These are phyloP conservation scores for Boletus sp. DNA, from an alignment of 768 basidiomycete genomes.

Conservation along the genomic window DNA sequence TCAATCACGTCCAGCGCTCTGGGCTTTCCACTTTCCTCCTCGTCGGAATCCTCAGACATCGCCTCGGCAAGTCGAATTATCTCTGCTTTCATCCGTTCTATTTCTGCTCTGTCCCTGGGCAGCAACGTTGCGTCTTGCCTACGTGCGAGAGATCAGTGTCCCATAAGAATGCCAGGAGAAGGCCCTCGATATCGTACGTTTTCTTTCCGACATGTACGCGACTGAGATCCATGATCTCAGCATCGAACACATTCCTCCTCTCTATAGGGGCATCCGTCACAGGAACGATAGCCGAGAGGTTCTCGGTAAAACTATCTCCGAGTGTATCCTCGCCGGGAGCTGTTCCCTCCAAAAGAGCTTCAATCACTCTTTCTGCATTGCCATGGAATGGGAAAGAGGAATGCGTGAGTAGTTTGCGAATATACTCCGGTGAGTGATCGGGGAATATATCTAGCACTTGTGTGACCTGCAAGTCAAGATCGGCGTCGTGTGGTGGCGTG, in stretches of 20 bases:
- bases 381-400: conserved; percentile 47
- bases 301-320: conserved; percentile 5
- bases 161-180: neutral
- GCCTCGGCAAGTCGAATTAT: conserved; percentile 76
- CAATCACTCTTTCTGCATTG: conserved; percentile 60
- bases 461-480: conserved; percentile 54
- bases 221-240: conserved; percentile 62
- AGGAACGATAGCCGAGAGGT: neutral
- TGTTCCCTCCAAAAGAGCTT: conserved; percentile 72
- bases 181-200: conserved; percentile 37
- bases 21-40: conserved; percentile 42
- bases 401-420: conserved; percentile 54
- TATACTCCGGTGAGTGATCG: conserved; percentile 51
- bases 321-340: conserved; percentile 43
- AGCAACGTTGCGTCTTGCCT: conserved; percentile 46
- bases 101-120: conserved; percentile 53
- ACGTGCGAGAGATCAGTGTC: conserved; percentile 2
- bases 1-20: conserved; percentile 30
- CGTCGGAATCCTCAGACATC: conserved; percentile 61
- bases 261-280: conserved; percentile 31
- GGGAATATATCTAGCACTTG: conserved; percentile 80
- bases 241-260: conserved; percentile 74
- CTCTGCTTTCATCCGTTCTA: conserved; percentile 78
- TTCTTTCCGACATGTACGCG: conserved; percentile 64
- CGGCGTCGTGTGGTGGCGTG: conserved; percentile 31